Conservation (phyloP, 139 green algal genomes). For the Chlamydomonas incerta region DNA sequence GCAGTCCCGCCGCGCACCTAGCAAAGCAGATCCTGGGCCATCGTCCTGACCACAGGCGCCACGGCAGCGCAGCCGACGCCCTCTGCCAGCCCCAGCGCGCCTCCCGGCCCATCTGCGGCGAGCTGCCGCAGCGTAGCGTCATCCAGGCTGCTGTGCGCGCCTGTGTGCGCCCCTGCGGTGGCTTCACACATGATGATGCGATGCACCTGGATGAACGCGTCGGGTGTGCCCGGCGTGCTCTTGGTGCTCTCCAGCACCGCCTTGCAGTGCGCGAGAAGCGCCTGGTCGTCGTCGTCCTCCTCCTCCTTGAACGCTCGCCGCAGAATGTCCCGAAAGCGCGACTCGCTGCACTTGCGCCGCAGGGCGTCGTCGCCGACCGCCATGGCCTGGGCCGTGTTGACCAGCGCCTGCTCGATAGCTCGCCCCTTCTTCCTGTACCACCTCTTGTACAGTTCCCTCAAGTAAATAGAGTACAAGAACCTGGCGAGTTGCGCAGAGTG, state of each 20-base stretch:
- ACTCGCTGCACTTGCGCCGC: constrained; percentile 10
- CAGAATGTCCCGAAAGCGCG: constrained; percentile 13
- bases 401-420: constrained; percentile 6
- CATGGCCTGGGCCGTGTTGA: not conserved
- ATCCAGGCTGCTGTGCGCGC: no score
- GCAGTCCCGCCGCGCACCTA: no score
- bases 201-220: constrained; percentile 12
- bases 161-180: constrained; percentile 6
- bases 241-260: not conserved
- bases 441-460: constrained; percentile 8
- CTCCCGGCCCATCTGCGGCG: not conserved
- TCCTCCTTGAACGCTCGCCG: constrained; percentile 10
- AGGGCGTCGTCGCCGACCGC: not conserved
- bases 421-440: constrained; percentile 3
- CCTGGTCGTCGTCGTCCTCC: constrained; percentile 2
- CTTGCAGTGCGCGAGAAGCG: not conserved
- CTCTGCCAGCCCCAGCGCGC: not conserved
- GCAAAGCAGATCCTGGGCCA: constrained; percentile 5
- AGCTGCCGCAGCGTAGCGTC: constrained; percentile 10
- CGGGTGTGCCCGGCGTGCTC: not conserved
- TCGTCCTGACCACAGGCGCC: constrained; percentile 7
- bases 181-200: constrained; percentile 11
- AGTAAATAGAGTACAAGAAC: not conserved
- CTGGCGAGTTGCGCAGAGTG: not conserved
- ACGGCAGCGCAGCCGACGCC: not conserved